Conservation (phyloP, 768 basidiomycete genomes). For the Mrakia gelida region DNA sequence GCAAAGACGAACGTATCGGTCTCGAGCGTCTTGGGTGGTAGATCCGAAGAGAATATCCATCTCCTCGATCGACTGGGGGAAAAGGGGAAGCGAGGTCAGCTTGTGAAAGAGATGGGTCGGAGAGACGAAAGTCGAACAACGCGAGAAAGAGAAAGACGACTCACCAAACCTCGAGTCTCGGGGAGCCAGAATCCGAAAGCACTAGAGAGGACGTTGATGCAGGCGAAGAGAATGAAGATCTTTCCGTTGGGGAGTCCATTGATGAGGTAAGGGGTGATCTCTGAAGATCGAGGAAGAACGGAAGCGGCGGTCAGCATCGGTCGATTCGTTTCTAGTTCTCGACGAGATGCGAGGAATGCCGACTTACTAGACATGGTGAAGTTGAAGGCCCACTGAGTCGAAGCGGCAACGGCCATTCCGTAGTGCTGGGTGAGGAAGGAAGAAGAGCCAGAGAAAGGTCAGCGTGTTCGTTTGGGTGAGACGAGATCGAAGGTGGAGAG, state of each 20-base stretch:
- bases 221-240: conserved; percentile 14
- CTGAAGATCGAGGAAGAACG: neutral
- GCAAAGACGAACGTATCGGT: neutral
- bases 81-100: neutral
- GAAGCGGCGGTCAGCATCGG: too few relatives aligned
- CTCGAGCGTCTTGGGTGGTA: conserved; percentile 8
- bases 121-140: too few relatives aligned
- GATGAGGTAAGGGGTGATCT: conserved; percentile 28
- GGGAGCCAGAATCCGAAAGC: conserved; percentile 20
- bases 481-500: too few relatives aligned
- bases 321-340: too few relatives aligned
- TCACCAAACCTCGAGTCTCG: neutral
- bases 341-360: too few relatives aligned
- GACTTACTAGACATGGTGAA: conserved; percentile 11
- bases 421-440: neutral
- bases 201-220: neutral
- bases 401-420: conserved; percentile 21
- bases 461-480: neutral
- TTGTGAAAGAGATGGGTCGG: too few relatives aligned
- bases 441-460: neutral
- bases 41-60: conserved; percentile 20
- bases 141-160: too few relatives aligned
- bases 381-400: conserved; percentile 28
- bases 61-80: conserved; percentile 34
- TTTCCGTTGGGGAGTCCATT: conserved; percentile 14